A percentile compares a stretch with the other conserved stretches of the same genome.
These are phyloP conservation scores for Quercus phellos DNA, from an alignment of 331 rosid species.

Conservation along the genomic window DNA sequence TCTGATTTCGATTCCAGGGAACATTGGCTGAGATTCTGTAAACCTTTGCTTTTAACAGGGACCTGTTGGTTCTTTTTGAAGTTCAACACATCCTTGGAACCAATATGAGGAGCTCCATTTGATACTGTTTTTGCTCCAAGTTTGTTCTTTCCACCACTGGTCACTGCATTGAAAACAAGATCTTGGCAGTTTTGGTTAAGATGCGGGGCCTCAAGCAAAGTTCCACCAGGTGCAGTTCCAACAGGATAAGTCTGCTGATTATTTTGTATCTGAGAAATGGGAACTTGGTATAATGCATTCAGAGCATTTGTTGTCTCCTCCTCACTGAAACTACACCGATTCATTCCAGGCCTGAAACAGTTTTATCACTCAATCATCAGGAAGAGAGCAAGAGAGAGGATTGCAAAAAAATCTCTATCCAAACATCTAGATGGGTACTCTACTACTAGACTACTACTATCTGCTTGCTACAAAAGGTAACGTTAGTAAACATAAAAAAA, in stretches of 20 bases:
- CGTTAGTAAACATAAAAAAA: background rate
- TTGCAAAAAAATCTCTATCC: background rate
- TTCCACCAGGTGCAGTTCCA: constrained; percentile 37
- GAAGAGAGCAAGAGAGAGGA: background rate
- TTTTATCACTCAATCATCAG: constrained; percentile 23
- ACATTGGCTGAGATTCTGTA: constrained; percentile 70
- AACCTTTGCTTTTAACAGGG: constrained; percentile 66
- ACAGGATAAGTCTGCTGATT: constrained; percentile 38
- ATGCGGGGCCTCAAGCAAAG: constrained; percentile 36
- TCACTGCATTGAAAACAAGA: constrained; percentile 32
- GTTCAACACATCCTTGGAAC: constrained; percentile 39
- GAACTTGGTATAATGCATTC: constrained; percentile 52
- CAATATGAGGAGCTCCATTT: constrained; percentile 40
- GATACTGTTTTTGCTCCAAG: constrained; percentile 35
- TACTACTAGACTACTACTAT: background rate
- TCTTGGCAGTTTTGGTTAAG: constrained; percentile 43
- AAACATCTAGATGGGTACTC: background rate
- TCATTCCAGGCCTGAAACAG: constrained; percentile 83
- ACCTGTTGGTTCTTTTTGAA: constrained; percentile 45
- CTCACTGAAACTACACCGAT: constrained; percentile 72
- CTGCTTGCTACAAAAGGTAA: background rate
- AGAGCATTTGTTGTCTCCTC: constrained; percentile 81
- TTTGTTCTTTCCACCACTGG: constrained; percentile 55
- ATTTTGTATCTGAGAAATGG: constrained; percentile 51
- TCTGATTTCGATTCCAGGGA: constrained; percentile 26